Conservation (phyloP, 2,329 filamentous ascomycete species). For the Pyricularia pennisetigena region DNA sequence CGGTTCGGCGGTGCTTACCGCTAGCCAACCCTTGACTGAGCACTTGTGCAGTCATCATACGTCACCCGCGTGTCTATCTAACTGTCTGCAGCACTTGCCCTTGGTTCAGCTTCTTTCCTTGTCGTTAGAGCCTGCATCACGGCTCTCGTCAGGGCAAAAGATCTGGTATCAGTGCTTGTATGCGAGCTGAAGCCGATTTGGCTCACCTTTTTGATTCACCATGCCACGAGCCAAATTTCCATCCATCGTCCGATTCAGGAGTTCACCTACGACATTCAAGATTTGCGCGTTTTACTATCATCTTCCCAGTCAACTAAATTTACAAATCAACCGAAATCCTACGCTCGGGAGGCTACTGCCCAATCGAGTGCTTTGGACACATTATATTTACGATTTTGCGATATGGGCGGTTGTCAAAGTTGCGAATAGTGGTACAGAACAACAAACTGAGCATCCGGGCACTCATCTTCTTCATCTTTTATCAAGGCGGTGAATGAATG, state of each 20-base stretch:
- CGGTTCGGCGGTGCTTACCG: slow-evolving; percentile 51
- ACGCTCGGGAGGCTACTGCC: slow-evolving; percentile 26
- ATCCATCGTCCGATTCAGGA: slow-evolving; percentile 16
- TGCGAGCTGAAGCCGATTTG: not conserved
- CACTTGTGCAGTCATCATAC: not conserved
- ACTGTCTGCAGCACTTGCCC: slow-evolving; percentile 6
- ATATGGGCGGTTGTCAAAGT: slow-evolving; percentile 13
- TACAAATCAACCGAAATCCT: slow-evolving; percentile 28
- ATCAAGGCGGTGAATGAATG: not conserved
- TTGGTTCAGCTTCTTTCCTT: not conserved
- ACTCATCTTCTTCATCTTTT: not conserved
- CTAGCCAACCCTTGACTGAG: slow-evolving; percentile 22
- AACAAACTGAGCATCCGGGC: not conserved
- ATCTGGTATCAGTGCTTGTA: not conserved
- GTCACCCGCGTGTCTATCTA: not conserved
- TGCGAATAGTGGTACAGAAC: not conserved
- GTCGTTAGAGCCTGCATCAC: not conserved
- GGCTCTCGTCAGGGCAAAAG: not conserved
- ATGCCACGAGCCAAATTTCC: slow-evolving; percentile 10
- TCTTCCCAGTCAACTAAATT: slow-evolving; percentile 23
- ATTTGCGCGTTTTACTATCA: slow-evolving; percentile 21
- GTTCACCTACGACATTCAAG: slow-evolving; percentile 20
- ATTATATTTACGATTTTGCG: slow-evolving; percentile 27
- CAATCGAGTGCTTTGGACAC: slow-evolving; percentile 27
- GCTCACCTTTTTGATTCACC: slow-evolving; percentile 4